A percentile compares a stretch with the other conserved stretches of the same genome.
Conservation (phyloP, 2,329 filamentous ascomycete genomes). For the Chaetoscypha palmicola region DNA sequence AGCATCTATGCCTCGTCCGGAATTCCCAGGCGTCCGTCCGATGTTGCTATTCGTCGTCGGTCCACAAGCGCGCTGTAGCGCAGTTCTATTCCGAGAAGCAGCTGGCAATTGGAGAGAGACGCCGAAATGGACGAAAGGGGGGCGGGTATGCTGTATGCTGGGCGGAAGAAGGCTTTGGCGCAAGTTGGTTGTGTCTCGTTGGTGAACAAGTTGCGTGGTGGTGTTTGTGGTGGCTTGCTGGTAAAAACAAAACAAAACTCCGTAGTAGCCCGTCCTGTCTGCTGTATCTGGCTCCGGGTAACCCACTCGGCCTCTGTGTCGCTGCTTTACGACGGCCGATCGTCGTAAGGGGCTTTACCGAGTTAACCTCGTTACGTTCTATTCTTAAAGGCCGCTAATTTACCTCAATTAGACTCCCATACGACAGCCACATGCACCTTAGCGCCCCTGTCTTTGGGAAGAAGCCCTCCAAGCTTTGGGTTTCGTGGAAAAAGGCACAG, state of each 20-base stretch:
- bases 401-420: slow-evolving; percentile 6
- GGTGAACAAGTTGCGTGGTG: background rate
- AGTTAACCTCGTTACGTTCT: slow-evolving; percentile 10
- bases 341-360: background rate
- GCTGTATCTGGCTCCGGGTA: background rate
- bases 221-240: slow-evolving; percentile 2
- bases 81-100: slow-evolving; percentile 22
- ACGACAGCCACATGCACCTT: slow-evolving; percentile 2
- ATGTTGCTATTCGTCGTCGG: slow-evolving; percentile 5
- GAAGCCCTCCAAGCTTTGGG: slow-evolving; percentile 6
- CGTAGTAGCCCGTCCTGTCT: background rate
- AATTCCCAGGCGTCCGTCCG: slow-evolving; percentile 7
- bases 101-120: too few species aligned
- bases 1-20: too few species aligned
- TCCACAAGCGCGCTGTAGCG: slow-evolving; percentile 10
- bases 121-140: background rate
- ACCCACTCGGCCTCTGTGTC: slow-evolving; percentile 2
- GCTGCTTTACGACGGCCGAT: slow-evolving; percentile 16
- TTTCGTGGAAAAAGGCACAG: slow-evolving; percentile 6
- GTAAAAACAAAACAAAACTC: background rate
- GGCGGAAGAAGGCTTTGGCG: background rate
- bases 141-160: background rate
- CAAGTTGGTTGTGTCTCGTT: background rate
- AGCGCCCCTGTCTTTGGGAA: slow-evolving; percentile 9
- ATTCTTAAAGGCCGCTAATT: slow-evolving; percentile 27